Evolutionary conservation across 108 stramenopile genomes (phyloP).

Genomic region (Skeletonema tropicum): DNA sequence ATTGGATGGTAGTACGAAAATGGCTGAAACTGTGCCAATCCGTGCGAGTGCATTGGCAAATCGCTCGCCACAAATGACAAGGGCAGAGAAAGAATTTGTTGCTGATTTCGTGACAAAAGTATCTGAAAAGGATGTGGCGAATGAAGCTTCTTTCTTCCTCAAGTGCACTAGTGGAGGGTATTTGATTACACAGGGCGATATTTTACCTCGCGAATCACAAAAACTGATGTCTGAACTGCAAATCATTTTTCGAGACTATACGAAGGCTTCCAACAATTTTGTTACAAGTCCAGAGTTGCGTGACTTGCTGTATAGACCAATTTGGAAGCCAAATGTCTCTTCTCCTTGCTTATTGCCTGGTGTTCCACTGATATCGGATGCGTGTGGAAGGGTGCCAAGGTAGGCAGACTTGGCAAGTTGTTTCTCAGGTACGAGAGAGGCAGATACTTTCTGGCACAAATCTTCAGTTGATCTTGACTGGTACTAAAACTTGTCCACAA

Average conservation of each 20-base stretch:
- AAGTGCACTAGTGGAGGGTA: constrained; percentile 49
- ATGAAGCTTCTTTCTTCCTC: constrained; percentile 40
- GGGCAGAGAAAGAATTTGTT: constrained; percentile 37
- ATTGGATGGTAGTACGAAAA: constrained; percentile 50
- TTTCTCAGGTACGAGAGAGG: no score
- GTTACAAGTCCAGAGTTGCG: constrained; percentile 35
- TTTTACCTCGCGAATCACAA: constrained; percentile 59
- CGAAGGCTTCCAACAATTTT: constrained; percentile 19
- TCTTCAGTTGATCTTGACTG: no score
- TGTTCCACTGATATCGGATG: constrained; percentile 63
- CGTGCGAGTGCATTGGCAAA: constrained; percentile 43
- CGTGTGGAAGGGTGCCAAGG: constrained; percentile 71
- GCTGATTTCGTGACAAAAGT: constrained; percentile 32
- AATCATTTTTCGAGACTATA: constrained; percentile 49
- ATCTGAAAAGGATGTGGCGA: constrained; percentile 52
- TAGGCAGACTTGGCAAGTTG: not conserved
- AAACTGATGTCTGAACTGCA: constrained; percentile 54
- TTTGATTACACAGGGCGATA: constrained; percentile 72
- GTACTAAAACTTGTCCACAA: no score
- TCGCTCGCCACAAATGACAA: constrained; percentile 46
- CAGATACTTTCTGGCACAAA: no score
- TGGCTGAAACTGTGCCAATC: constrained; percentile 39
- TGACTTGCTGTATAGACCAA: constrained; percentile 63
- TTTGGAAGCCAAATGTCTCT: constrained; percentile 71
- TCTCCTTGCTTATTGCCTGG: constrained; percentile 71